phyloP scores from a whole-genome alignment of 768 basidiomycete genomes.

The Termitomyces sp. region DNA sequence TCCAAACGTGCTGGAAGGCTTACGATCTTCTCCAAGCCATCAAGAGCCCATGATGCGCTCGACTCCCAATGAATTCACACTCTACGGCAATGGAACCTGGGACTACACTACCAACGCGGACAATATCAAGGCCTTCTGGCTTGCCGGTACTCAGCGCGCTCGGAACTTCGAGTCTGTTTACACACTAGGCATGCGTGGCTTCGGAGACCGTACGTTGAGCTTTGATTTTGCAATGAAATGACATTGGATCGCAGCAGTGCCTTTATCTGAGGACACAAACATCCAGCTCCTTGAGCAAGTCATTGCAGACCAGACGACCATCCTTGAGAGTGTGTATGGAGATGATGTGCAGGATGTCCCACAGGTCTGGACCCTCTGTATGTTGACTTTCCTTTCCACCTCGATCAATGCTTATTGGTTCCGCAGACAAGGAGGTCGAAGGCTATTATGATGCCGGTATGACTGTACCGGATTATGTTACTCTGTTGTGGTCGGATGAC shows the following conservation, averaged over 20 bases:
- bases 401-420: neutral
- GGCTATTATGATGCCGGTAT: slow-evolving; percentile 64
- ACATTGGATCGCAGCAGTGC: slow-evolving; percentile 29
- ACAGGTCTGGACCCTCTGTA: slow-evolving; percentile 64
- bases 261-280: slow-evolving; percentile 47
- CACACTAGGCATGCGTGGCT: slow-evolving; percentile 70
- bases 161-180: slow-evolving; percentile 59
- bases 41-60: slow-evolving; percentile 77
- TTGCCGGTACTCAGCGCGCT: slow-evolving; percentile 54
- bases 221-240: neutral
- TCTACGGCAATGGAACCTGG: slow-evolving; percentile 57
- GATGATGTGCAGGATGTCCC: slow-evolving; percentile 48
- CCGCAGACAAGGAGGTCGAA: slow-evolving; percentile 55
- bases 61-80: slow-evolving; percentile 61
- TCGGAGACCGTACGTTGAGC: slow-evolving; percentile 41
- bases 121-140: slow-evolving; percentile 60
- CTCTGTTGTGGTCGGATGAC: slow-evolving; percentile 68
- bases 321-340: slow-evolving; percentile 50
- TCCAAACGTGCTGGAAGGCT: neutral
- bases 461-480: slow-evolving; percentile 61
- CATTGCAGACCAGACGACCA: slow-evolving; percentile 57
- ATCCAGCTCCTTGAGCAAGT: slow-evolving; percentile 52
- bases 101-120: slow-evolving; percentile 55
- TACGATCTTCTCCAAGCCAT: slow-evolving; percentile 33
- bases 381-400: slow-evolving; percentile 13